phyloP scores from a whole-genome alignment of 75 land plant genomes.

The Chamaecyparis obtusa region DNA sequence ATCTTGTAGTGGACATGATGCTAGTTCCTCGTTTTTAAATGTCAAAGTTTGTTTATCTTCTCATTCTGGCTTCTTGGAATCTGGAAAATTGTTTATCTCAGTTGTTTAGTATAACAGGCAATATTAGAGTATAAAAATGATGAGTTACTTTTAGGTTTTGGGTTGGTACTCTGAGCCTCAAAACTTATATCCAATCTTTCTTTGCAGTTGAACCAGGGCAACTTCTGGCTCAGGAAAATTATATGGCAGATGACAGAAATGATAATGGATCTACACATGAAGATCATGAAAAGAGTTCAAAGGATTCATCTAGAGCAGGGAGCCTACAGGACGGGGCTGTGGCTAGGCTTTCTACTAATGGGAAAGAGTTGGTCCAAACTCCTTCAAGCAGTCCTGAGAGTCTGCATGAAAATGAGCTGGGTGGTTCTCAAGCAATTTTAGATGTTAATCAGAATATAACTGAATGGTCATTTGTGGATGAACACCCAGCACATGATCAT shows the following conservation, averaged over 20 bases:
- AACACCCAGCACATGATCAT: background rate
- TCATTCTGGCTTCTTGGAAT: background rate
- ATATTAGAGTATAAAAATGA: background rate
- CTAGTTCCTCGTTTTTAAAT: background rate
- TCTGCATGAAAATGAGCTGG: background rate
- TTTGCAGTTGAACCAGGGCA: conserved; percentile 6
- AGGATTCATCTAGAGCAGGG: background rate
- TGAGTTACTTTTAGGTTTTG: background rate
- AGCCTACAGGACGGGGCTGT: background rate
- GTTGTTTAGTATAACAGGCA: background rate
- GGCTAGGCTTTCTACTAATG: background rate
- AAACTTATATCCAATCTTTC: background rate
- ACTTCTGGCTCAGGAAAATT: conserved; percentile 1
- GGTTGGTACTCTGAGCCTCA: background rate
- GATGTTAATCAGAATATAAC: background rate
- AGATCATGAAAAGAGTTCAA: background rate
- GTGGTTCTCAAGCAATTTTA: background rate
- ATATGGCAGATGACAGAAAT: background rate
- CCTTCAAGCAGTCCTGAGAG: background rate
- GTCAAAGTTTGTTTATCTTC: background rate
- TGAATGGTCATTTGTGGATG: background rate
- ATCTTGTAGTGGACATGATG: background rate
- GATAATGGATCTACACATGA: background rate
- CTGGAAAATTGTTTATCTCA: background rate
- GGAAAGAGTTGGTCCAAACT: background rate